Conservation (phyloP, 306 rosid genomes). For the Luffa acutangula region DNA sequence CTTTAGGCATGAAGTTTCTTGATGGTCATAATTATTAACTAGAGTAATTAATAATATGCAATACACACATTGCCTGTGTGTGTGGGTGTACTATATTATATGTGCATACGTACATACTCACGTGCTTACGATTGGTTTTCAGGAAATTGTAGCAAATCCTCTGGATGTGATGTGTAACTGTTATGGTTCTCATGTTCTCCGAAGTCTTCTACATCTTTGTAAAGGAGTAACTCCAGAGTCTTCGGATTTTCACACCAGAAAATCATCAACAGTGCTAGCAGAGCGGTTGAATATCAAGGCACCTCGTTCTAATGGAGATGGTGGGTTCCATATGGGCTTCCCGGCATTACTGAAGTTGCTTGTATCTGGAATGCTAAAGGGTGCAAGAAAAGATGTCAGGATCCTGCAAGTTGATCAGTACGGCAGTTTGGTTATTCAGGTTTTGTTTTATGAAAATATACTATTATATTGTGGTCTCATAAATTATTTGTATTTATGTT, state of each 20-base stretch:
- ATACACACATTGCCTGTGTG: background rate
- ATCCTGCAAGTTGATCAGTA: constrained; percentile 58
- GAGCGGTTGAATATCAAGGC: constrained; percentile 52
- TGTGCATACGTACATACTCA: background rate
- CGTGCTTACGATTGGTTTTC: background rate
- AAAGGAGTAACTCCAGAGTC: constrained; percentile 54
- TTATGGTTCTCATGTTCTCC: constrained; percentile 84
- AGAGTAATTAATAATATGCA: background rate
- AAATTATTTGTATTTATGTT: background rate
- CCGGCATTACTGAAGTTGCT: constrained; percentile 58
- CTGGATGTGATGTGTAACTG: constrained; percentile 66
- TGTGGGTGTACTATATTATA: background rate
- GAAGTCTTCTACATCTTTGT: constrained; percentile 73
- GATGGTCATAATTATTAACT: background rate
- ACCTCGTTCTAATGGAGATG: constrained; percentile 25
- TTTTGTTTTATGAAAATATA: constrained; percentile 13
- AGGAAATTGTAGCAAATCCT: constrained; percentile 54
- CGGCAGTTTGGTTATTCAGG: constrained; percentile 92
- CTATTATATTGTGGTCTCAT: background rate
- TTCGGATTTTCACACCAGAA: constrained; percentile 35
- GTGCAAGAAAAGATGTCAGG: constrained; percentile 33
- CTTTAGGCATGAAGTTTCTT: background rate
- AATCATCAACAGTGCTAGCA: constrained; percentile 47
- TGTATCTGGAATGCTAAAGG: constrained; percentile 45
- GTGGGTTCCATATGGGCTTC: constrained; percentile 32